Conservation (phyloP, 768 basidiomycete genomes). For the Auriscalpium orientale region DNA sequence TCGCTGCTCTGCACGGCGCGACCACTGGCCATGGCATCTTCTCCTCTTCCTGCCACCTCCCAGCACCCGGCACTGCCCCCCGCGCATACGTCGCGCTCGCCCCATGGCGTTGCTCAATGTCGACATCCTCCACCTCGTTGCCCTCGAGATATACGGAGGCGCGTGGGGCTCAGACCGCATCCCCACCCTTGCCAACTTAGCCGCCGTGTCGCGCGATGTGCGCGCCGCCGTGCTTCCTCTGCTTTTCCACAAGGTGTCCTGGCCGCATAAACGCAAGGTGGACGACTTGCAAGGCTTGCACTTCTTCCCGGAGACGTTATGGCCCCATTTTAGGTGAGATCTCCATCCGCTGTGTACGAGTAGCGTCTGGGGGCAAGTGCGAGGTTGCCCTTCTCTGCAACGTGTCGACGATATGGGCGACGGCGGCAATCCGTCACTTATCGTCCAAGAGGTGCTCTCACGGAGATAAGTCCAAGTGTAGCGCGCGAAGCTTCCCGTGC, state of each 20-base stretch:
- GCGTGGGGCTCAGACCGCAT: not conserved
- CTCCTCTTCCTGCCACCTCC: not conserved
- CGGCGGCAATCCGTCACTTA: no score
- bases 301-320: constrained; percentile 24
- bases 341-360: no score
- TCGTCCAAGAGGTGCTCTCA: no score
- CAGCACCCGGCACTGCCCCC: no score
- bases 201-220: not conserved
- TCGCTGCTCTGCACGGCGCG: no score
- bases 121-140: constrained; percentile 1
- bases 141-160: not conserved
- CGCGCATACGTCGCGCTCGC: no score
- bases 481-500: not conserved
- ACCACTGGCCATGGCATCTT: not conserved
- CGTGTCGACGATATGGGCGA: not conserved
- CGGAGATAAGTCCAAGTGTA: no score
- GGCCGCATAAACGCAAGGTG: constrained; percentile 24
- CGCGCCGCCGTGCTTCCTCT: not conserved
- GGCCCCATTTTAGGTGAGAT: constrained; percentile 24
- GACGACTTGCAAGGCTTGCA: constrained; percentile 20
- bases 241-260: constrained; percentile 26
- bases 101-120: not conserved
- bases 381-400: no score
- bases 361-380: not conserved
- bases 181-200: not conserved